phyloP scores from a whole-genome alignment of 176 grass and related monocot species.

The Oryza punctata region DNA sequence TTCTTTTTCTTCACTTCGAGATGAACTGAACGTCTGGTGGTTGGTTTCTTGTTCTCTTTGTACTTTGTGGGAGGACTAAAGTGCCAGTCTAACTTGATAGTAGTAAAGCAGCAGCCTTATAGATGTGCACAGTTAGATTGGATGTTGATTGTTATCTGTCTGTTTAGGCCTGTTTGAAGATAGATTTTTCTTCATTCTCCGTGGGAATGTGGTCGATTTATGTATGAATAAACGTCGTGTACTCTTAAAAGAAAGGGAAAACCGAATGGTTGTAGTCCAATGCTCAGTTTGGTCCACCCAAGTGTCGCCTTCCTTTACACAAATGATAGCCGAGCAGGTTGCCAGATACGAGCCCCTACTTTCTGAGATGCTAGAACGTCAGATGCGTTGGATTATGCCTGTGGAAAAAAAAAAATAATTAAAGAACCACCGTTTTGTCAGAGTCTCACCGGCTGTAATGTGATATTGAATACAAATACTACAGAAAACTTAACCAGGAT shows the following conservation, averaged over 20 bases:
- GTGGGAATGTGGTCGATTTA: background rate
- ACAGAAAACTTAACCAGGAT: background rate
- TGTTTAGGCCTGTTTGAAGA: background rate
- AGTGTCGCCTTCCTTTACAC: background rate
- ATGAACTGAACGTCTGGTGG: background rate
- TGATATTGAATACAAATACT: background rate
- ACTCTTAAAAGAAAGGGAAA: background rate
- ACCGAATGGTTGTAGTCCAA: background rate
- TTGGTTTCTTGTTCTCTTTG: background rate
- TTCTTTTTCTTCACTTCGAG: background rate
- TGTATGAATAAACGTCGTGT: background rate
- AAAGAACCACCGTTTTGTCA: background rate
- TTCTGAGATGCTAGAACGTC: background rate
- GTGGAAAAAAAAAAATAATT: background rate
- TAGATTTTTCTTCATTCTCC: background rate
- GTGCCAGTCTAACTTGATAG: background rate
- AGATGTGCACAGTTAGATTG: background rate
- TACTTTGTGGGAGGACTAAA: background rate
- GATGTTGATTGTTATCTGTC: background rate
- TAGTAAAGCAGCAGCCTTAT: too few species aligned
- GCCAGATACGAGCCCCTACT: background rate
- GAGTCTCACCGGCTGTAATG: background rate
- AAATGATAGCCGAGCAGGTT: background rate
- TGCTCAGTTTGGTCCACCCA: background rate
- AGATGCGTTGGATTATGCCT: constrained; percentile 11